Base-by-base conservation (phyloP, 495 filamentous ascomycete genomes). In the Hypomontagnella submonticulosa region DNA sequence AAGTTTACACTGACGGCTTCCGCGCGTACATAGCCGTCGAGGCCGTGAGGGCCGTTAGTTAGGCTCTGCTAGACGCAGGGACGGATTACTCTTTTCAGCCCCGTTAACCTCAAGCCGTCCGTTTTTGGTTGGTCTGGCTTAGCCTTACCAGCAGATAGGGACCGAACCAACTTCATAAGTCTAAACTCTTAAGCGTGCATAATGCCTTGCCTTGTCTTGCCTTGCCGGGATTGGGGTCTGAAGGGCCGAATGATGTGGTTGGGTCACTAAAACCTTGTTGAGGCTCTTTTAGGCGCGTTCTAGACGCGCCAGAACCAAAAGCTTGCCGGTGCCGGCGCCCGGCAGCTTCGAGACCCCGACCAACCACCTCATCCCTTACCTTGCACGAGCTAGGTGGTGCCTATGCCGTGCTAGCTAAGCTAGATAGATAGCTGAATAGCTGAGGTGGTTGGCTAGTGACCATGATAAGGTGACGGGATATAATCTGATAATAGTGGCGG, bases 271-370 rank as follows among this genome's bases (percentile, higher is more conserved):
- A 63, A 68, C 59, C 59, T 60, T 63, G 65, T 63, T 68, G 65
- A 68, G 65, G 65, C 65, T 68, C 65, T 59, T 51, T 63, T 60
- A 55, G 54, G 43, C 58, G 54, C 59, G 65, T 52, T 68, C 65
- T 63, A 63, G 65, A 60, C 59, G 51, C 59, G 19, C 23, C 23
- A 27, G 23, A 27, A 27, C 2, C 2, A 6, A 32, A 50, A 13
- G 30, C 15, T 8, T 34, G 32, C 27, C 43, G 52, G 33, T 43
- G 13, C 57, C 57, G 57, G 63, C 36, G 43, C 8, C 60, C 60
- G 51, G 51, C 41, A 30, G 1, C 20, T 30, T 30, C 19, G 11
- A 47, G 36, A 38, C 9, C 36, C 13, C 18, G 40, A 41, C 58
- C 58, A 61, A 61, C 58, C 58, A 54, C 42, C 58, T 37, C n/a